These are phyloP conservation scores for Trichoderma harzianum DNA, from an alignment of 2,329 filamentous ascomycete species.

Conservation along the genomic window DNA sequence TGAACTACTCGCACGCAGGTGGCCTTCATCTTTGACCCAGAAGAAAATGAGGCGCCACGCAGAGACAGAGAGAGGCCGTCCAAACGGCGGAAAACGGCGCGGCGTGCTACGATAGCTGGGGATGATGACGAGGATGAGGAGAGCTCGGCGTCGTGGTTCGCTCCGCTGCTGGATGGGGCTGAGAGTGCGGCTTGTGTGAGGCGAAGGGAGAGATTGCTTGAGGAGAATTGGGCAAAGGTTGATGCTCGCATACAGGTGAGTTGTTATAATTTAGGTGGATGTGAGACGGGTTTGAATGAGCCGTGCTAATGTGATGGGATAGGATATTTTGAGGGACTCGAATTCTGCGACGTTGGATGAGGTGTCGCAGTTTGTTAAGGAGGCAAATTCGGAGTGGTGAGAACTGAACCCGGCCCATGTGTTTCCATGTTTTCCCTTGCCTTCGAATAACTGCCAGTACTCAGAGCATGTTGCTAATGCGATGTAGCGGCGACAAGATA, in stretches of 20 bases:
- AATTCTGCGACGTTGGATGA: constrained; percentile 59
- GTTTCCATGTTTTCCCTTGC: too few relatives aligned
- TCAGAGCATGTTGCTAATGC: background rate
- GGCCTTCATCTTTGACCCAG: constrained; percentile 60
- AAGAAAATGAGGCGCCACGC: constrained; percentile 34
- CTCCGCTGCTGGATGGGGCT: constrained; percentile 51
- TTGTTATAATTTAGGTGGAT: background rate
- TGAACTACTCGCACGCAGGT: constrained; percentile 39
- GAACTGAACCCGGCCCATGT: background rate
- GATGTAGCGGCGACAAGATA: constrained; percentile 46
- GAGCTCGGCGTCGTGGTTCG: constrained; percentile 38
- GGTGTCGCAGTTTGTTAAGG: constrained; percentile 54
- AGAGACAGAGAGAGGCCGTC: constrained; percentile 43
- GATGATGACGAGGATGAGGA: constrained; percentile 14
- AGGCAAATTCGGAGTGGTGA: constrained; percentile 34
- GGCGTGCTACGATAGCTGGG: constrained; percentile 27
- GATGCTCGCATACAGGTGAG: constrained; percentile 57
- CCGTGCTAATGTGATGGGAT: background rate
- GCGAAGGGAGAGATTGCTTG: constrained; percentile 58
- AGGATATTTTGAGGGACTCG: constrained; percentile 57
- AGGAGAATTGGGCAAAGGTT: constrained; percentile 61
- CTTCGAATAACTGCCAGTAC: background rate
- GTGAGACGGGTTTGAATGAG: background rate
- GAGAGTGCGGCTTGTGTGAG: constrained; percentile 49
- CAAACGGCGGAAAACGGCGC: constrained; percentile 56